Percentiles rank a stretch among this genome's conserved stretches.
phyloP scores from a whole-genome alignment of 805 yeast species.

The Tetrapisispora iriomotensis region DNA sequence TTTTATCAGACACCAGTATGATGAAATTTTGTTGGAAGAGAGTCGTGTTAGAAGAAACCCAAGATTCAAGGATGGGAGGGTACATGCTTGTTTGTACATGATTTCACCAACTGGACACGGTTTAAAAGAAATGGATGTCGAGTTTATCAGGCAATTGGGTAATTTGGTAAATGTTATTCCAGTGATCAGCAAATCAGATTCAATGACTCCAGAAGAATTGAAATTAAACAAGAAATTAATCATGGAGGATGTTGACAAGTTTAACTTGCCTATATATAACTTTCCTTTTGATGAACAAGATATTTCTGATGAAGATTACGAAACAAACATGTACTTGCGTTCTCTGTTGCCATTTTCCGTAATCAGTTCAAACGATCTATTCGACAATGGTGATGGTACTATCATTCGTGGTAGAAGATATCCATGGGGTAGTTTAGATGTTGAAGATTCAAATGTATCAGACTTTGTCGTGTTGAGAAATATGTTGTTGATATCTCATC shows the following conservation, averaged over 20 bases:
- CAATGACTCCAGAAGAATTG: slow-evolving; percentile 71
- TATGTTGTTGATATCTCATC: slow-evolving; percentile 69
- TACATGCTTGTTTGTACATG: slow-evolving; percentile 65
- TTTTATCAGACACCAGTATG: slow-evolving; percentile 72
- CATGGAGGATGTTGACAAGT: slow-evolving; percentile 62
- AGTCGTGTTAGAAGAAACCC: slow-evolving; percentile 78
- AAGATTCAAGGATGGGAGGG: slow-evolving; percentile 73
- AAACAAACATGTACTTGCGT: slow-evolving; percentile 55
- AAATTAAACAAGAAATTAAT: slow-evolving; percentile 63
- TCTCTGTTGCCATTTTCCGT: slow-evolving; percentile 57
- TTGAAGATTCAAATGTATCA: slow-evolving; percentile 63
- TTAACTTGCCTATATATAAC: slow-evolving; percentile 62
- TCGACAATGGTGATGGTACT: slow-evolving; percentile 35
- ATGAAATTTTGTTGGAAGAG: slow-evolving; percentile 72
- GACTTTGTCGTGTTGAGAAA: slow-evolving; percentile 77
- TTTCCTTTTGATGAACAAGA: slow-evolving; percentile 53
- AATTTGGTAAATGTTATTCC: slow-evolving; percentile 80
- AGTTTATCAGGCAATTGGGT: slow-evolving; percentile 67
- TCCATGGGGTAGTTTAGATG: slow-evolving; percentile 51
- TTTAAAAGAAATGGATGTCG: slow-evolving; percentile 65
- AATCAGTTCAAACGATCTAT: slow-evolving; percentile 58
- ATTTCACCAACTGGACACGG: slow-evolving; percentile 83
- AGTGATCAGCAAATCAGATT: slow-evolving; percentile 76
- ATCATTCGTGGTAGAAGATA: slow-evolving; percentile 42
- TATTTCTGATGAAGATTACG: slow-evolving; percentile 53